Percentiles rank a stretch among this genome's conserved stretches.
These are phyloP conservation scores for Begonia loranthoides DNA, from an alignment of 306 rosid genomes.

Conservation along the genomic window DNA sequence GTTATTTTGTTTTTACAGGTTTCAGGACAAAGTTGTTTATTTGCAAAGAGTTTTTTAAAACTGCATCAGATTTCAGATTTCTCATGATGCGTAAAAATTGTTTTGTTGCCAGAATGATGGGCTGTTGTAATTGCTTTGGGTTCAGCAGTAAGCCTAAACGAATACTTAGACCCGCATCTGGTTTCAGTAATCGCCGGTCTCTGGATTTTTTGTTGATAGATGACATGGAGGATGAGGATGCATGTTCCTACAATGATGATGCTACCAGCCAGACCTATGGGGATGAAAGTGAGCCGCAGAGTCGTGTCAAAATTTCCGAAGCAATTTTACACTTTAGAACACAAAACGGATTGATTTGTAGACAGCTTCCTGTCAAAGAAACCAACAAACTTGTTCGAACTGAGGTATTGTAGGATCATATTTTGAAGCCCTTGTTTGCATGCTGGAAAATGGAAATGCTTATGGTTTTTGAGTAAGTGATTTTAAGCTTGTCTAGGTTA, in stretches of 20 bases:
- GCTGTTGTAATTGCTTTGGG: constrained; percentile 84
- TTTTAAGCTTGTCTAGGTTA: too few species aligned
- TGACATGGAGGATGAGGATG: constrained; percentile 54
- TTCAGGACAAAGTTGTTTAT: constrained; percentile 13
- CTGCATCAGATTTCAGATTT: constrained; percentile 20
- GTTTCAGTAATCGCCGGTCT: constrained; percentile 26
- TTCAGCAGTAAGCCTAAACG: constrained; percentile 36
- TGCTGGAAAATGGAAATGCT: too few species aligned
- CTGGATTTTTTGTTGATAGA: constrained; percentile 47
- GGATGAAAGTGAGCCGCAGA: constrained; percentile 40
- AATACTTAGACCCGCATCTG: constrained; percentile 12
- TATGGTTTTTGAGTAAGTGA: too few species aligned
- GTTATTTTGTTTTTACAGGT: not conserved
- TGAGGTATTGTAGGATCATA: constrained; percentile 37
- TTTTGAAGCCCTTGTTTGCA: too few species aligned
- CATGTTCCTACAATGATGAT: constrained; percentile 37
- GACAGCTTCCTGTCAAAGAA: constrained; percentile 87
- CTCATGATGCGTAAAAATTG: constrained; percentile 46
- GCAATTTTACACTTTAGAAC: constrained; percentile 55
- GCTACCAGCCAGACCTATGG: constrained; percentile 27
- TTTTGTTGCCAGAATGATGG: constrained; percentile 43
- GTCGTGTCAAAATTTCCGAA: constrained; percentile 52
- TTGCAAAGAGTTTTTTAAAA: constrained; percentile 22
- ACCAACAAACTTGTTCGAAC: constrained; percentile 49
- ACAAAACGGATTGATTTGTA: constrained; percentile 65